phyloP scores from a whole-genome alignment of 2,329 filamentous ascomycete species.

The Pyrenophora seminiperda region DNA sequence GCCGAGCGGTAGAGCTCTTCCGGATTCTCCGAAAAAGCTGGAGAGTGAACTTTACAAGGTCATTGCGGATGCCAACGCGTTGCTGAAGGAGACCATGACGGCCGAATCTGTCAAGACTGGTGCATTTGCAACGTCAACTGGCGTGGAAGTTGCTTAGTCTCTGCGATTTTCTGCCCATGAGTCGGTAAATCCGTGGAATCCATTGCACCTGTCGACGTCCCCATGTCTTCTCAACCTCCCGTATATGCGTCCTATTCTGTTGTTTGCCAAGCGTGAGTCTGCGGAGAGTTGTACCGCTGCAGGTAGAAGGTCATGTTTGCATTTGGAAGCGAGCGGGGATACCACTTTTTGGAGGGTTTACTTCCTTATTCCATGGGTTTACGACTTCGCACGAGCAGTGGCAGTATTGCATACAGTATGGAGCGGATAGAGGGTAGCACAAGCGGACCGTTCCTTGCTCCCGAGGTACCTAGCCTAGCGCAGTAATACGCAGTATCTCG shows the following conservation, averaged over 20 bases:
- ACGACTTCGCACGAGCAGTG: slow-evolving; percentile 19
- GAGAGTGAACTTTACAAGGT: slow-evolving; percentile 2
- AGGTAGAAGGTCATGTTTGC: slow-evolving; percentile 29
- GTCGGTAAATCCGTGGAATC: neutral
- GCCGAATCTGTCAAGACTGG: neutral
- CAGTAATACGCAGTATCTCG: no score
- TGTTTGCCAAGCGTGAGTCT: slow-evolving; percentile 55
- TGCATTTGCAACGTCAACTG: neutral
- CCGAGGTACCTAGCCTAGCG: no score
- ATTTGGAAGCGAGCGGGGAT: slow-evolving; percentile 43
- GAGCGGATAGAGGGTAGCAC: neutral
- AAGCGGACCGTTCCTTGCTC: neutral
- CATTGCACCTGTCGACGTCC: neutral
- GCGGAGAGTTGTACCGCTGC: slow-evolving; percentile 19
- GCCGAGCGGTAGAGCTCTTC: slow-evolving; percentile 9
- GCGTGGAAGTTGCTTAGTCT: neutral
- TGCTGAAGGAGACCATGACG: slow-evolving; percentile 8
- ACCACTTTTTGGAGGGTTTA: slow-evolving; percentile 33
- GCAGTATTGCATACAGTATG: slow-evolving; percentile 5
- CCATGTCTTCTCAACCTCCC: neutral
- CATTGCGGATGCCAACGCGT: slow-evolving; percentile 8
- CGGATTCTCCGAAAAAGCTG: slow-evolving; percentile 5
- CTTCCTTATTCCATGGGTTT: slow-evolving; percentile 26
- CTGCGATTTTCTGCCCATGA: neutral
- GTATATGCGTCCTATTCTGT: neutral